A percentile compares a stretch with the other conserved stretches of the same genome.
Evolutionary conservation across 768 basidiomycete species (phyloP).

Genomic region (Postia placenta): DNA sequence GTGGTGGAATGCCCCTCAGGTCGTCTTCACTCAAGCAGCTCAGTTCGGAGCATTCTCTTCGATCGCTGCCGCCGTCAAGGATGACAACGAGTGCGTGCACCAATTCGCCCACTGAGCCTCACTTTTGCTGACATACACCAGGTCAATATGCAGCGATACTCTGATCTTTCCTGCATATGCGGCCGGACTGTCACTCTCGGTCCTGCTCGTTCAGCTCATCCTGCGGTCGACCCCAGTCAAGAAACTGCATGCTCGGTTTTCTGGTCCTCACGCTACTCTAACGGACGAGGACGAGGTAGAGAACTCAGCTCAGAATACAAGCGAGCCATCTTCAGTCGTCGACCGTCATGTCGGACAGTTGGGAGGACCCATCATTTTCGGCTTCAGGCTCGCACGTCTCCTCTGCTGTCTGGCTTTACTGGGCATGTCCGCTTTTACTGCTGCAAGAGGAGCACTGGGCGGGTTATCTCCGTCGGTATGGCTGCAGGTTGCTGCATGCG

Average conservation of each 20-base stretch:
- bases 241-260: constrained; percentile 4
- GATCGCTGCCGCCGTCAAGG: background rate
- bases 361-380: constrained; percentile 43
- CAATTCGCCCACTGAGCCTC: background rate
- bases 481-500: constrained; percentile 10
- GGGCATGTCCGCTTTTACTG: constrained; percentile 39
- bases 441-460: constrained; percentile 22
- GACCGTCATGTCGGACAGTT: constrained; percentile 32
- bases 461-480: constrained; percentile 2
- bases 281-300: constrained; percentile 4
- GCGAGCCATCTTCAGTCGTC: constrained; percentile 3
- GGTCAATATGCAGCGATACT: constrained; percentile 10
- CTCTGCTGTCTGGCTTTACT: constrained; percentile 42
- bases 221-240: constrained; percentile 3
- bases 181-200: constrained; percentile 4
- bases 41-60: background rate
- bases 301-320: background rate
- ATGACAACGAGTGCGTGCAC: background rate
- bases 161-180: constrained; percentile 9
- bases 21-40: background rate
- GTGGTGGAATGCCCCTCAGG: background rate
- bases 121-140: background rate
- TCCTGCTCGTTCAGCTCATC: constrained; percentile 13
- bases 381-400: constrained; percentile 40
- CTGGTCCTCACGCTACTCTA: constrained; percentile 1